Evolutionary conservation across 345 rosid genomes (phyloP), one percentile per base, ranked within the genome.

Genomic region (Ceriops zippeliana): DNA sequence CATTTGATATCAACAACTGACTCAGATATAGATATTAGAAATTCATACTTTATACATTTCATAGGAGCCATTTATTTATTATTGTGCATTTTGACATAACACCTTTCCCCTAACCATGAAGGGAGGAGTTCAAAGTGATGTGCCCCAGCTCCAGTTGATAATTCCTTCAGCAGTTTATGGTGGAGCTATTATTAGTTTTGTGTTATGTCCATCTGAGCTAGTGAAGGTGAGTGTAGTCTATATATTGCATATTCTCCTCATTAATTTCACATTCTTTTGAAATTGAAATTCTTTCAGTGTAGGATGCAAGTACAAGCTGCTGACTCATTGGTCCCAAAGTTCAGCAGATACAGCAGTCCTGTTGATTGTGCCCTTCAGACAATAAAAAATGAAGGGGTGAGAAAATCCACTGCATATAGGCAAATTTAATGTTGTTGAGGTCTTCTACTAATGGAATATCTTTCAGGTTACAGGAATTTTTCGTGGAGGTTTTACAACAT

Each of bases 281-380:
- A 80, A 71, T 69, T 69, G 49, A 70, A 54, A 76, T 74, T 76
- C 74, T 78, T 87, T 63, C 96, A 96, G 95, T 90, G 97, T 86
- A 90, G 97, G 83, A 90, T 92, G 96, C 99, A 96, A 86, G 83
- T 96, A 82, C 99, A 96, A 76, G 98, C 97, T 72, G 77, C 92
- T 0, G 92, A 86, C 67, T 86, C 95, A 4, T 53, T 90, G 73
- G 85, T 92, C 81, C 91, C 89, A 17, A 83, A 74, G 71, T 68
- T 81, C 53, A 76, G 77, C 73, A 85, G 88, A 81, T 92, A 88
- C 84, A 78, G 58, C 19, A 66, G 91, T 66, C 90, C 98, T 72
- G 88, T 96, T 61, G 92, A 87, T 67, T 96, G 99, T 73, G 92
- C 90, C 30, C 52, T 87, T 68, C 88, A 83, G 77, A 96, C 98